phyloP scores from a whole-genome alignment of 164 flowering plant genomes.

The Liriodendron chinense region DNA sequence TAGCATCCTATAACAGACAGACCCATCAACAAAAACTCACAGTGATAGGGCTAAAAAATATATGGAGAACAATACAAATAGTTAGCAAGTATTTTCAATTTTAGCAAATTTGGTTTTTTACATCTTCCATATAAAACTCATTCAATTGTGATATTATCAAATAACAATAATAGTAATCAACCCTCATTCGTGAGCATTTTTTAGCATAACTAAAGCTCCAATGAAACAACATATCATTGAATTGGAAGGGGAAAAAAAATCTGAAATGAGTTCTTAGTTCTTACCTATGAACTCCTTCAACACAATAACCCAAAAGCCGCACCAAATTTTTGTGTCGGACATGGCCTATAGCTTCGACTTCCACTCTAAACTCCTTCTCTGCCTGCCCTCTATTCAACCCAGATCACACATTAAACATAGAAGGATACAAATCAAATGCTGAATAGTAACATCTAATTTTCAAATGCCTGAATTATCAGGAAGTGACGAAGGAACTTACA shows the following conservation, averaged over 20 bases:
- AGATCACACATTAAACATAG: conserved; percentile 1
- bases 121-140: neutral
- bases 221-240: neutral
- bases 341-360: conserved; percentile 26
- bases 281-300: conserved; percentile 23
- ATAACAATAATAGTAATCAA: no score
- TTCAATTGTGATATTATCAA: neutral
- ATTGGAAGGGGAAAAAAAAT: neutral
- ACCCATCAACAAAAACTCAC: neutral
- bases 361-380: conserved; percentile 25
- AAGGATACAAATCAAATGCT: neutral
- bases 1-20: conserved; percentile 12
- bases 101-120: no score
- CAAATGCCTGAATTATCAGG: neutral
- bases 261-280: neutral
- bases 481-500: conserved; percentile 46
- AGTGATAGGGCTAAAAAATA: neutral
- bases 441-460: neutral
- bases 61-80: neutral
- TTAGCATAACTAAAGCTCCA: no score
- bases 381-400: conserved; percentile 17
- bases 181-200: neutral
- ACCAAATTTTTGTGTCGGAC: conserved; percentile 24
- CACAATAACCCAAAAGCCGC: conserved; percentile 23
- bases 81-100: neutral